Base-by-base conservation (phyloP, 2,329 filamentous ascomycete species). In the Spiromastix sp. region DNA sequence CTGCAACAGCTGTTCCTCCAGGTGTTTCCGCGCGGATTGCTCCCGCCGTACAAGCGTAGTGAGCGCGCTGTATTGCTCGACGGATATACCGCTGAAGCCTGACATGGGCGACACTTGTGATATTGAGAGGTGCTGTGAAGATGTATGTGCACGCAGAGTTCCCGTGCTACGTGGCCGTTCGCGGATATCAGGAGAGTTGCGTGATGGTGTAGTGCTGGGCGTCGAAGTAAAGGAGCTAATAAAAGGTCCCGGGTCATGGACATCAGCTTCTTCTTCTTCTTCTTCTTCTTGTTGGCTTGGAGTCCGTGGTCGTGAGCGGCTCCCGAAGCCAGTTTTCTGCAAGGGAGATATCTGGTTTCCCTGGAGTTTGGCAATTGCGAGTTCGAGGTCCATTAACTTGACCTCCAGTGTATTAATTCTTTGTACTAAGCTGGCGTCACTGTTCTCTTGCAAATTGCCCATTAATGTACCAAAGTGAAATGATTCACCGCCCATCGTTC, bases 371-470 rank as follows among this genome's bases (percentile, higher is more conserved):
- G 64, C 62, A 40, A 69, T 63, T 4, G 66, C 66, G 37, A 66
- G 65, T 42, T 69, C 66, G 4, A 69, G 52, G 31, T 68, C 66
- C 42, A 67, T 66, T 32, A 68, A 47, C 40, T 69, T 69, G 15
- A 69, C 65, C 40, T 69, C 66, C 5, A 69, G 48, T 0, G 65
- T 68, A 21, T 61, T 62, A n/a, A 69, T 42, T 30, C 66, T 56
- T 36, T 68, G 63, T 37, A 66, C 64, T 1, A 68, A 45, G 22
- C 54, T 60, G 12, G 56, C 46, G 13, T 54, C 54, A 16, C 60
- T 58, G 36, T 61, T 55, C 24, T 56, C 51, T 29, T 62, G 59
- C 49, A 66, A 60, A 9, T 51, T 48, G 27, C 50, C 55, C 24
- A 63, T 50, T 9, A 64, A 46, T 22, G 51, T 54, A n/a, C 55